Conservation (phyloP, 345 rosid species). For the Hibiscus tridactylites region DNA sequence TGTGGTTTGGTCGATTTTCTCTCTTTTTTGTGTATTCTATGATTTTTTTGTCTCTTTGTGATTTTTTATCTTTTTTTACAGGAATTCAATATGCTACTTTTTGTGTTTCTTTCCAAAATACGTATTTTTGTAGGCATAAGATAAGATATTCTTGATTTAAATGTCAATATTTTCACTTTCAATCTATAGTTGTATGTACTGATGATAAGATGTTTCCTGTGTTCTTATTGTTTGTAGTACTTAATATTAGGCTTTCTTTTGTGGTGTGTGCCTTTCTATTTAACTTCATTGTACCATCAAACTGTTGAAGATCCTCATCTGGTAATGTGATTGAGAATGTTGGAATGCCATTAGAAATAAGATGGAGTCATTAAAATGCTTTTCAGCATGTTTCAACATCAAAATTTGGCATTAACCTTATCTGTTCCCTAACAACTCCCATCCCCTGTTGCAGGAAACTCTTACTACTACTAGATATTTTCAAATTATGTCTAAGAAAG, state of each 20-base stretch:
- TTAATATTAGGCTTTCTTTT: background rate
- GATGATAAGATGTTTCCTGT: background rate
- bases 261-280: no score
- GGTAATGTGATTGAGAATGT: background rate
- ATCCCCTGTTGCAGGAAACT: background rate
- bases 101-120: background rate
- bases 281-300: background rate
- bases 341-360: background rate
- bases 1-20: background rate
- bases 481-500: background rate
- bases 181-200: background rate
- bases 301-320: background rate
- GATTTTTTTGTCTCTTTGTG: background rate
- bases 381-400: background rate
- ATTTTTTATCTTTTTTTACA: background rate
- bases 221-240: constrained; percentile 2
- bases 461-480: background rate
- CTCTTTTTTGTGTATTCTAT: background rate
- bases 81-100: background rate
- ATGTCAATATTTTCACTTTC: background rate
- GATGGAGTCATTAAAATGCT: background rate
- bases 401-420: background rate
- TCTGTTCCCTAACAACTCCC: background rate
- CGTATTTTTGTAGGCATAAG: background rate
- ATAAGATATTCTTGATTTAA: background rate